Percentiles rank a stretch among this genome's conserved stretches.
Conservation (phyloP, 2,329 filamentous ascomycete genomes). For the Sarocladium strictum region DNA sequence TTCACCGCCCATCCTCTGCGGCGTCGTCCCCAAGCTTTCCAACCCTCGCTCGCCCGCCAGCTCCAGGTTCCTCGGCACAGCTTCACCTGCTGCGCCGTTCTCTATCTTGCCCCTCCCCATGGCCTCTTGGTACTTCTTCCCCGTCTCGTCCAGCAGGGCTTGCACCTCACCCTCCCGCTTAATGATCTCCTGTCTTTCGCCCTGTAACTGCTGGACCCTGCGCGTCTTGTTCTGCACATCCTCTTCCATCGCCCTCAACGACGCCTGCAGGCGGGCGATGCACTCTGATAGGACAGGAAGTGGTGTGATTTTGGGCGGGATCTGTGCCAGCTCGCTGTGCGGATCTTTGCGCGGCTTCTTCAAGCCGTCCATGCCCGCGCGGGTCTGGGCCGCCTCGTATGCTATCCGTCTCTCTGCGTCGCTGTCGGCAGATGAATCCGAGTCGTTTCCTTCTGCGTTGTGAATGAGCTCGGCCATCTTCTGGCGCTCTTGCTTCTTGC, state of each 20-base stretch:
- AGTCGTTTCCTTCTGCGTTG: conserved; percentile 63
- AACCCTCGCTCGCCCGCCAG: conserved; percentile 26
- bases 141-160: conserved; percentile 71
- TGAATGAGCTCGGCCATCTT: conserved; percentile 82
- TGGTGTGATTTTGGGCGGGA: conserved; percentile 69
- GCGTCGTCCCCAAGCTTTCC: conserved; percentile 29
- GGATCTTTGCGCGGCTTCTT: conserved; percentile 36
- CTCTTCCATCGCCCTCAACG: conserved; percentile 57
- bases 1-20: conserved; percentile 19
- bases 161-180: conserved; percentile 75
- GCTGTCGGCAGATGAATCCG: conserved; percentile 61
- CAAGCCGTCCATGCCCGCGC: conserved; percentile 75
- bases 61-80: conserved; percentile 13
- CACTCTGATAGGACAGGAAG: conserved; percentile 68
- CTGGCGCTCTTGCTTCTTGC: conserved; percentile 56
- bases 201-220: conserved; percentile 59
- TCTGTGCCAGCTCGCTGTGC: conserved; percentile 39
- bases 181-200: conserved; percentile 62
- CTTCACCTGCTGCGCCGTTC: conserved; percentile 13
- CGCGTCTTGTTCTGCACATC: conserved; percentile 54
- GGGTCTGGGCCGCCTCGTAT: conserved; percentile 82
- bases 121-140: conserved; percentile 51
- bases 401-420: conserved; percentile 68
- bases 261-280: conserved; percentile 55
- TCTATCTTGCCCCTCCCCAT: conserved; percentile 26